Evolutionary conservation across 1,284 basidiomycete genomes (phyloP).

Genomic region (Apiotrichum veenhuisii): DNA sequence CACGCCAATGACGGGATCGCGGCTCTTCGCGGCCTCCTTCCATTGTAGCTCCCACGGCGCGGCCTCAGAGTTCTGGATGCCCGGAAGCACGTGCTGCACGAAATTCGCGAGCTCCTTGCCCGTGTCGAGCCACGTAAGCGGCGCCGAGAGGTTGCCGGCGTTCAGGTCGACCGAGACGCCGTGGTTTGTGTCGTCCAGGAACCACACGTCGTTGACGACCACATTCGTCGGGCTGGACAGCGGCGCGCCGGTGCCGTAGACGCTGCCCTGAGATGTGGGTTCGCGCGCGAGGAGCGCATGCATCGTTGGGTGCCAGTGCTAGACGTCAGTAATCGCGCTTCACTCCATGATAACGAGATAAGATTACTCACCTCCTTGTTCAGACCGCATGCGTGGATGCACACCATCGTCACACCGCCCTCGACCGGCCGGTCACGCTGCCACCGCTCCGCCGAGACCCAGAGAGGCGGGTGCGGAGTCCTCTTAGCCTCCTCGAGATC

Average conservation of each 20-base stretch:
- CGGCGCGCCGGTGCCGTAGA: slow-evolving; percentile 3
- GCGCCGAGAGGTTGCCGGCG: slow-evolving; percentile 51
- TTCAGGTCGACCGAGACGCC: slow-evolving; percentile 71
- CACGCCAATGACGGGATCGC: slow-evolving; percentile 53
- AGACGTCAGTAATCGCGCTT: neutral
- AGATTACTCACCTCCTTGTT: slow-evolving; percentile 65
- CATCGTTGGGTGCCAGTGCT: slow-evolving; percentile 62
- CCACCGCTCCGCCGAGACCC: slow-evolving; percentile 29
- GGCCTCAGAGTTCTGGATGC: neutral
- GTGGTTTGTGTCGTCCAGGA: slow-evolving; percentile 71
- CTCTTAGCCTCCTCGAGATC: slow-evolving; percentile 1
- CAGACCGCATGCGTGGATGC: slow-evolving; percentile 76
- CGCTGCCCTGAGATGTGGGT: neutral
- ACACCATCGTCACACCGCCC: slow-evolving; percentile 61
- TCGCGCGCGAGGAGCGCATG: slow-evolving; percentile 46
- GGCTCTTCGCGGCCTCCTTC: slow-evolving; percentile 48
- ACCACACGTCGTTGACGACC: slow-evolving; percentile 69
- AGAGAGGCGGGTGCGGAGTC: slow-evolving; percentile 48
- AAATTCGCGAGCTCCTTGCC: slow-evolving; percentile 47
- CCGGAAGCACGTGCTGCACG: slow-evolving; percentile 52
- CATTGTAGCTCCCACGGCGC: slow-evolving; percentile 41
- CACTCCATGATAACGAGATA: slow-evolving; percentile 51
- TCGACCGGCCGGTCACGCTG: slow-evolving; percentile 17
- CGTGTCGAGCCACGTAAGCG: slow-evolving; percentile 43
- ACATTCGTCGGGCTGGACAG: slow-evolving; percentile 3